Conservation (phyloP, 2,329 filamentous ascomycete species). For the Aspergillus flavus region DNA sequence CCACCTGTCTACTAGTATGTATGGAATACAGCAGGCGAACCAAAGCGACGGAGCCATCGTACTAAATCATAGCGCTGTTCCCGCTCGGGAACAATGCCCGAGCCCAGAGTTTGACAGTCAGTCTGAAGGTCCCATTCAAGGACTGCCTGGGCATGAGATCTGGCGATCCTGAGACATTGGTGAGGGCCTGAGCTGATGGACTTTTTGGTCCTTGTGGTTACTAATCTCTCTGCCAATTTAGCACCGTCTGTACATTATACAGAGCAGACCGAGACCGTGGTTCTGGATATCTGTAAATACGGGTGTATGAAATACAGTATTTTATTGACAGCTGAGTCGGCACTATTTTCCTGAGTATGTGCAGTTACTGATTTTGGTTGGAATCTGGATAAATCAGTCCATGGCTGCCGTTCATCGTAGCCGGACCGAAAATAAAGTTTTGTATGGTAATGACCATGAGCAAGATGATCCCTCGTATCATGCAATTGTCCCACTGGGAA, state of each 20-base stretch:
- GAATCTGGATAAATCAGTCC: neutral
- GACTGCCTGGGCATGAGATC: neutral
- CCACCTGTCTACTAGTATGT: neutral
- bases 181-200: neutral
- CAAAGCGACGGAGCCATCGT: constrained; percentile 9
- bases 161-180: neutral
- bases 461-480: constrained; percentile 9
- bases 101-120: constrained; percentile 11
- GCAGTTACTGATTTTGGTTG: neutral
- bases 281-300: neutral
- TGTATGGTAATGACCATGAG: neutral
- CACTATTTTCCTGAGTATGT: neutral
- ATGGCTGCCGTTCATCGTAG: neutral
- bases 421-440: neutral
- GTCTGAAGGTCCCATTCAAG: neutral
- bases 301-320: neutral
- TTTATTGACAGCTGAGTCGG: neutral
- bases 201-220: neutral
- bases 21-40: constrained; percentile 7
- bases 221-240: neutral
- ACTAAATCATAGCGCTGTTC: constrained; percentile 11
- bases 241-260: no score
- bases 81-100: constrained; percentile 15
- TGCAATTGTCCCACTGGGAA: constrained; percentile 1
- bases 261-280: neutral